Base-by-base conservation (phyloP, 805 yeast species). In the Saccharomycopsis vini region DNA sequence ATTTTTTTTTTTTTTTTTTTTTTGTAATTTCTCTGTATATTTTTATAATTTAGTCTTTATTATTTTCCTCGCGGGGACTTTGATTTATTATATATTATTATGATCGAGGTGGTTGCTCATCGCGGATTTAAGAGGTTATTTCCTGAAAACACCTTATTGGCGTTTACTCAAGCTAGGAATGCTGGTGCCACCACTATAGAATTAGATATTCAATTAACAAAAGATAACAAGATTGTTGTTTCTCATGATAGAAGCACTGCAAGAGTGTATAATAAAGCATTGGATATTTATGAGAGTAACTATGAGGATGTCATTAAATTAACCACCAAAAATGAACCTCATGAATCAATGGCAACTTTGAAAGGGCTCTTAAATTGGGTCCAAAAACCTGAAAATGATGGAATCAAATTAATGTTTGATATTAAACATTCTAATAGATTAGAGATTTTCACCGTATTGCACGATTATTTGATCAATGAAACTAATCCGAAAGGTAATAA, bases 331-430 rank as follows among this genome's bases (percentile, higher is more conserved):
- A 19, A 30, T 1, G 56, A 56, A 28, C 71, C 70, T 2, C 60
- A 58, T 33, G 57, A 60, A 15, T 50, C 56, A 5, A 52, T 64
- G 48, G 63, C 66, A 1, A 50, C 62, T 4, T 54, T 66, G 5
- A 44, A 44, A 4, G 58, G 60, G n/a, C 49, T 56, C 0, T 47
- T 66, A 5, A 35, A 46, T 5, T 66, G 69, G 69, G 49, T 58
- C 39, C 9, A 10, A 36, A n/a, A 48, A 7, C 63, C 48, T 65
- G 87, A 86, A 59, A 88, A 88, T 7, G 78, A 69, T 10, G 67
- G 46, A 50, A 84, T 68, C 43, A 87, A 69, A 19, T 71, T 54
- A 9, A 84, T 55, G 9, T 94, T 95, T 60, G 88, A 87, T 52
- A 79, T 55, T 36, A 73, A 45, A 41, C 73, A 69, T 24, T 70